A percentile compares a stretch with the other conserved stretches of the same genome.
These are phyloP conservation scores for Rubia yunnanensis DNA, from an alignment of 257 asterid species.

Conservation along the genomic window DNA sequence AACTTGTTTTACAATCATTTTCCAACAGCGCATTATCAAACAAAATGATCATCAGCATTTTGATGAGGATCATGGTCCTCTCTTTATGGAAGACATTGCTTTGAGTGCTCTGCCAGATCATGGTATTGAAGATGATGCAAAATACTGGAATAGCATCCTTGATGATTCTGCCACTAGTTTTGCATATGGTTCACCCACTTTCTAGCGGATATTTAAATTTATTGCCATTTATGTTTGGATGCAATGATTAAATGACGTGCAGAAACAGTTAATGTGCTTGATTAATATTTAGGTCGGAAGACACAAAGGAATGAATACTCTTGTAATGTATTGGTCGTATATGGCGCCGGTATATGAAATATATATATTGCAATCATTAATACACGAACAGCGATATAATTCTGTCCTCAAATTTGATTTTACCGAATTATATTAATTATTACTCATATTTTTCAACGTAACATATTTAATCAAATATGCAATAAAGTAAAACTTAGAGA, in stretches of 20 bases:
- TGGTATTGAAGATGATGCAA: neutral
- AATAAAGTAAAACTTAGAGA: too few relatives aligned
- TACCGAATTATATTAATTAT: too few relatives aligned
- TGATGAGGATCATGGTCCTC: neutral
- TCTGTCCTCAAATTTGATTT: too few relatives aligned
- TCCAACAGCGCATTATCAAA: neutral
- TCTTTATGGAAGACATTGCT: neutral
- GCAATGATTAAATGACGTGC: neutral
- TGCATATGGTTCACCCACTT: neutral
- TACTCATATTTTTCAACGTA: too few relatives aligned
- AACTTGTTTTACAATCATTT: too few relatives aligned
- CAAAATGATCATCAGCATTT: neutral
- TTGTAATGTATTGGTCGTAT: too few relatives aligned
- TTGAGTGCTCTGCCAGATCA: neutral
- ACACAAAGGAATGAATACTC: too few relatives aligned
- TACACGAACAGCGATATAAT: too few relatives aligned
- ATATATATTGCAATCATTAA: too few relatives aligned
- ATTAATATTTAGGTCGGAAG: too few relatives aligned
- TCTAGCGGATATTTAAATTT: neutral
- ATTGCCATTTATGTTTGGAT: neutral
- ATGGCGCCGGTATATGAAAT: too few relatives aligned
- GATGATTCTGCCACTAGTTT: neutral
- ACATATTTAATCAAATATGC: too few relatives aligned
- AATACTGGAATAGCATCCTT: neutral
- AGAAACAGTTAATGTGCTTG: neutral